phyloP scores from a whole-genome alignment of 176 grass and related monocot genomes.

The Oryza meyeriana region DNA sequence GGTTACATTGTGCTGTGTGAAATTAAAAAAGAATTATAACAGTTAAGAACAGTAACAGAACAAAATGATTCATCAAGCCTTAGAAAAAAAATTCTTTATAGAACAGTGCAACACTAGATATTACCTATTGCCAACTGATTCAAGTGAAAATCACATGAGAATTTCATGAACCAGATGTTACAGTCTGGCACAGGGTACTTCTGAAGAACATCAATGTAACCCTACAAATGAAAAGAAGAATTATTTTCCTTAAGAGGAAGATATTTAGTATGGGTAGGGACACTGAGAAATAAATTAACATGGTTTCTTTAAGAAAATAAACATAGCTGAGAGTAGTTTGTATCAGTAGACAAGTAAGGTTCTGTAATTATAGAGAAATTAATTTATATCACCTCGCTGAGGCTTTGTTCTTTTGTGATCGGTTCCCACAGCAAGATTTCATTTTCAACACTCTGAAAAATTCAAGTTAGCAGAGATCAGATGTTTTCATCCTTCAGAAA shows the following conservation, averaged over 20 bases:
- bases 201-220: conserved; percentile 86
- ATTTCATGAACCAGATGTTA: conserved; percentile 99
- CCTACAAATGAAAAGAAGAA: conserved; percentile 43
- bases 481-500: conserved; percentile 9
- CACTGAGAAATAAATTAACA: conserved; percentile 21
- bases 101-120: neutral
- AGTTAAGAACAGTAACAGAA: neutral
- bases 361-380: neutral
- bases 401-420: conserved; percentile 82
- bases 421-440: conserved; percentile 95
- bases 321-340: neutral
- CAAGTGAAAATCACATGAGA: conserved; percentile 98
- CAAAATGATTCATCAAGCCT: neutral
- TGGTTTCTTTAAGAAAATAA: neutral
- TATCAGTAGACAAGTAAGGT: neutral
- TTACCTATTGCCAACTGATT: conserved; percentile 95
- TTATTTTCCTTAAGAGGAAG: conserved; percentile 9
- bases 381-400: conserved; percentile 71
- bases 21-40: neutral
- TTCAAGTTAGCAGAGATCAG: conserved; percentile 33
- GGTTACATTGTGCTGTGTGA: neutral
- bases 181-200: conserved; percentile 97
- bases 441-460: conserved; percentile 89
- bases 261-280: conserved; percentile 6
- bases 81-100: neutral